Evolutionary conservation across 768 basidiomycete species (phyloP).

Genomic region (Mycena rosella): DNA sequence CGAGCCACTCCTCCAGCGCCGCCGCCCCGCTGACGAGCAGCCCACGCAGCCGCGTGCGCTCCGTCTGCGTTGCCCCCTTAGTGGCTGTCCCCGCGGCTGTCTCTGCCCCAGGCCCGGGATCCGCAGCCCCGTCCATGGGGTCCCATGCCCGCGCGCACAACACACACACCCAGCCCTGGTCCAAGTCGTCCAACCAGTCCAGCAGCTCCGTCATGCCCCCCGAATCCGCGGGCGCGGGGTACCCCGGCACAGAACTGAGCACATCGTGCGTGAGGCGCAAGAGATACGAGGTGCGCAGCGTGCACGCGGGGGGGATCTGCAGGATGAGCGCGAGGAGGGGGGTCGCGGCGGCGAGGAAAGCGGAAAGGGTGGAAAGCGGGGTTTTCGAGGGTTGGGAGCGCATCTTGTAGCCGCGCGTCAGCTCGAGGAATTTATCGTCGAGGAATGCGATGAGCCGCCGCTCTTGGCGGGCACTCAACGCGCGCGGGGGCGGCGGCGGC

Average conservation of each 20-base stretch:
- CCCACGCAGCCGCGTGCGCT: constrained; percentile 77
- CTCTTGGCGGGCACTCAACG: constrained; percentile 71
- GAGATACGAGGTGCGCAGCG: constrained; percentile 75
- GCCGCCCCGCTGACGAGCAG: constrained; percentile 71
- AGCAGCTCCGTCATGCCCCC: constrained; percentile 65
- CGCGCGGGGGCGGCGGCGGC: constrained; percentile 26
- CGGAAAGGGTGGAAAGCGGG: constrained; percentile 63
- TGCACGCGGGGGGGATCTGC: constrained; percentile 80
- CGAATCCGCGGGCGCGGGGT: constrained; percentile 60
- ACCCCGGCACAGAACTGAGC: constrained; percentile 71
- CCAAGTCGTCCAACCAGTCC: constrained; percentile 79
- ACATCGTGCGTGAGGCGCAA: constrained; percentile 80
- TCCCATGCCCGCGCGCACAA: constrained; percentile 79
- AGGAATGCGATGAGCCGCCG: constrained; percentile 72
- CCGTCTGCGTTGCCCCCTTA: constrained; percentile 74
- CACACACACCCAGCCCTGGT: constrained; percentile 79
- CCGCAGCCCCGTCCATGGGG: constrained; percentile 53
- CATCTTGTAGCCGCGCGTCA: constrained; percentile 81
- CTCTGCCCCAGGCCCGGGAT: constrained; percentile 57
- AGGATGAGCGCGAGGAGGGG: constrained; percentile 71
- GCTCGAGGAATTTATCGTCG: constrained; percentile 72
- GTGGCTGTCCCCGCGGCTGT: constrained; percentile 51
- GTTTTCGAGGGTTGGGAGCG: constrained; percentile 65
- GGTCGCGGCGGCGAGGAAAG: constrained; percentile 71
- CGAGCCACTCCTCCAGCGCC: constrained; percentile 78